Conservation (phyloP, 1,139 yeast genomes). For the Magnusiomyces suaveolens region DNA sequence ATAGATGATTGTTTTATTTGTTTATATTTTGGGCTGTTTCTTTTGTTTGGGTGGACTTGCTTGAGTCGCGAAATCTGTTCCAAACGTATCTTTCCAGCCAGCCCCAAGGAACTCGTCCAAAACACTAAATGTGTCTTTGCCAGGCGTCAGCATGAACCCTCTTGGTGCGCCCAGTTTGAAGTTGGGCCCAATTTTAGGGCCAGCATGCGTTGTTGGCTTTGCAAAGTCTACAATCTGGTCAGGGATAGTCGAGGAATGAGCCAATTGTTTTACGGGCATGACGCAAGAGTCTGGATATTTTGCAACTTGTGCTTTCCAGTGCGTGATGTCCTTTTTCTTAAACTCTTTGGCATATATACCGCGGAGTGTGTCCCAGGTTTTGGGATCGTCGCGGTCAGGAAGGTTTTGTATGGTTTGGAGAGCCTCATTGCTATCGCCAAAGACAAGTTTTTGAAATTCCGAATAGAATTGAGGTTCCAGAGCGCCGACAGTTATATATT, state of each 20-base stretch:
- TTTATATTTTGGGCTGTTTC: background rate
- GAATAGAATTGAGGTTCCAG: conserved; percentile 20
- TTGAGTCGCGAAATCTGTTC: conserved; percentile 1
- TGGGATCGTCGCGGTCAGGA: conserved; percentile 13
- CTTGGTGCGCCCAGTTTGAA: background rate
- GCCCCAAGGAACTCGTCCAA: conserved; percentile 6
- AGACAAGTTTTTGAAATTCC: conserved; percentile 13
- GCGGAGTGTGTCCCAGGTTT: conserved; percentile 17
- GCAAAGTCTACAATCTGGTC: conserved; percentile 8
- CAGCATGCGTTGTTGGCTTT: background rate
- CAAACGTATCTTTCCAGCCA: conserved; percentile 2
- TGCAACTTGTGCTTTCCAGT: conserved; percentile 14
- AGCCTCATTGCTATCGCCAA: conserved; percentile 4
- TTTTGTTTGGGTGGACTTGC: background rate
- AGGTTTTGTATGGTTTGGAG: background rate
- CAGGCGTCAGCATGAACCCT: conserved; percentile 1
- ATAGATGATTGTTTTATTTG: too few relatives aligned
- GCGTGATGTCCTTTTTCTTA: conserved; percentile 7
- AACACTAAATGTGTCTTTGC: background rate
- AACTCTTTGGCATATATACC: conserved; percentile 11
- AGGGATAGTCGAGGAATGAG: conserved; percentile 13
- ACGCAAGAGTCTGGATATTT: conserved; percentile 16
- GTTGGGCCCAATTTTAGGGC: too few relatives aligned
- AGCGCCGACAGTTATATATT: conserved; percentile 19
- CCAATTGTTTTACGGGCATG: conserved; percentile 14